Conservation (phyloP, 2,329 filamentous ascomycete species). For the Metarhizium album region DNA sequence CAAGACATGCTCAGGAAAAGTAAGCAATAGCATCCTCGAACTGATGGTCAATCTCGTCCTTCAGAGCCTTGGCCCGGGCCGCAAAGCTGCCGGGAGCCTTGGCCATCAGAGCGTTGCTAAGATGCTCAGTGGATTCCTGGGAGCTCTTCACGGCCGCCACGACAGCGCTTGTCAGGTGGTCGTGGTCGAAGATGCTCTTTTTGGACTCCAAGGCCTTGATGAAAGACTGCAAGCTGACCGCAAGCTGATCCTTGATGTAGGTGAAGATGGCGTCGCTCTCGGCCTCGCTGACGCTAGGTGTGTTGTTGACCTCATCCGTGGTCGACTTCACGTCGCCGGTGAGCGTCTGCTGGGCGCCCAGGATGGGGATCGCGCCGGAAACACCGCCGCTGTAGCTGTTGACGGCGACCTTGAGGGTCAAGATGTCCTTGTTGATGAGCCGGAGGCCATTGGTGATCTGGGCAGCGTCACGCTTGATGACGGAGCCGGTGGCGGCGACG, state of each 20-base stretch:
- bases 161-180: neutral
- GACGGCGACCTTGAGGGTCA: neutral
- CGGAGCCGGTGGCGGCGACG: slow-evolving; percentile 2
- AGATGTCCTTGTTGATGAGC: neutral
- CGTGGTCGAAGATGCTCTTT: neutral
- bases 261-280: neutral
- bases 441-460: neutral
- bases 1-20: neutral
- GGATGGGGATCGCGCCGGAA: neutral
- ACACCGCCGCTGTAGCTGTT: neutral
- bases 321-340: neutral
- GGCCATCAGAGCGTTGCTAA: neutral
- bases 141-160: neutral
- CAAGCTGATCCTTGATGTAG: neutral
- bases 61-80: neutral
- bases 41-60: neutral
- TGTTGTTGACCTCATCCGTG: neutral
- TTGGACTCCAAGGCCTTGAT: neutral
- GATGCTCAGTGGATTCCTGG: neutral
- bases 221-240: neutral
- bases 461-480: slow-evolving; percentile 1
- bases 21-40: neutral
- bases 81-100: neutral
- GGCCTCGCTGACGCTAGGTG: neutral
- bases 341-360: neutral